Conservation (phyloP, 2,329 filamentous ascomycete species). For the Pseudopyricularia cyperi region DNA sequence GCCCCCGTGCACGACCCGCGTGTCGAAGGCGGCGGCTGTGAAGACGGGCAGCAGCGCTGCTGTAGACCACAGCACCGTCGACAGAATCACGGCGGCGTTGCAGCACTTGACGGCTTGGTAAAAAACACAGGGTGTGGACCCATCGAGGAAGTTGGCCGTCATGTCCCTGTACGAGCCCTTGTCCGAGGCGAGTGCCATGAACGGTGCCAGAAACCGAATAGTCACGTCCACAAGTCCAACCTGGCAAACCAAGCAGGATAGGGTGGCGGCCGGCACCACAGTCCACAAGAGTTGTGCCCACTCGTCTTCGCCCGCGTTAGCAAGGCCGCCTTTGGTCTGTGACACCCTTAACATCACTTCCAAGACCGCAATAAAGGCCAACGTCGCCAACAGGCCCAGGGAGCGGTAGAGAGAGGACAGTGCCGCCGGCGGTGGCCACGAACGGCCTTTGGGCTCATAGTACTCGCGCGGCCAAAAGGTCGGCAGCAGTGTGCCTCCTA, state of each 20-base stretch:
- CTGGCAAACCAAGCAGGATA: slow-evolving; percentile 16
- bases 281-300: slow-evolving; percentile 22
- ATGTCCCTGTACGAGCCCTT: slow-evolving; percentile 15
- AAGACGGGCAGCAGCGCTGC: slow-evolving; percentile 18
- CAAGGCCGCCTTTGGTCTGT: slow-evolving; percentile 15
- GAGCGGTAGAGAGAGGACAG: slow-evolving; percentile 7
- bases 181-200: slow-evolving; percentile 13
- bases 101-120: slow-evolving; percentile 13
- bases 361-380: slow-evolving; percentile 18
- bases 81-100: slow-evolving; percentile 14
- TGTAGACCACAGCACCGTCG: slow-evolving; percentile 14
- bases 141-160: slow-evolving; percentile 19
- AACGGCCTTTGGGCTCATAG: slow-evolving; percentile 3
- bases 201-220: slow-evolving; percentile 19
- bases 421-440: slow-evolving; percentile 14
- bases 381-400: slow-evolving; percentile 14
- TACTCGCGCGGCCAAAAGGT: slow-evolving; percentile 4
- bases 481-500: slow-evolving; percentile 7
- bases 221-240: slow-evolving; percentile 17
- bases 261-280: slow-evolving; percentile 14
- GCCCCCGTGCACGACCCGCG: slow-evolving; percentile 12
- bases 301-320: slow-evolving; percentile 13
- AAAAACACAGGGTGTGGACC: slow-evolving; percentile 13
- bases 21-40: slow-evolving; percentile 18
- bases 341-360: slow-evolving; percentile 21